Evolutionary conservation across 1,284 basidiomycete genomes (phyloP), one percentile per base, ranked within the genome.

Genomic region (Ustilago nuda): DNA sequence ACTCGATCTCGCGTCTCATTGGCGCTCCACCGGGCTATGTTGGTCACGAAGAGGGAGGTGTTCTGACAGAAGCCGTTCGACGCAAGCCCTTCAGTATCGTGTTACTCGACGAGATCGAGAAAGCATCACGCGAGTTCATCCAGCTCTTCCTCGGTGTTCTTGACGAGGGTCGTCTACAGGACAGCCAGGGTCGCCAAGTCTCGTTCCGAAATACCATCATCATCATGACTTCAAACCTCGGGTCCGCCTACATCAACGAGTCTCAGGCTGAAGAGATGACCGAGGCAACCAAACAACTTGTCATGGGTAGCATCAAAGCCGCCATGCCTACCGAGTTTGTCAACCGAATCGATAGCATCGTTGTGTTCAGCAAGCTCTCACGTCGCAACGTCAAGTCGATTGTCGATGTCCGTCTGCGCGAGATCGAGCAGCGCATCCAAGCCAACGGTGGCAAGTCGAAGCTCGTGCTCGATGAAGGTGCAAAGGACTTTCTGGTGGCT

Each of bases 41-140:
- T 19, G 96, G 95, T 2, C 94, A 91, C 89, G 93, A 73, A 87
- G 93, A 96, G 86, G 94, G 93, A 9, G 94, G 94, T 86, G 76
- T 88, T 69, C 84, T 90, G 19, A 89, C 89, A 52, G 87, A 87
- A 55, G 83, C 79, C n/a, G 82, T 87, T 23, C 79, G 86, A 32
- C 77, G 86, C 50, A 84, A 82, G 50, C 84, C 85, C 8, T 85
- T 83, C 73, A 82, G 80, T 57, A 81, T 83, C 30, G 81, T 87
- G 2, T 78, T 87, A 50, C 78, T 87, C 51, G 84, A 85, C 64
- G 84, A 85, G 76, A 83, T 85, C 45, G 84, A 85, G 72, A 90
- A 96, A 37, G 94, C 95, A 8, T 94, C 96, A 86, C 90, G 94
- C 36, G 94, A 94, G 27, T 97, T 98, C 81, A 94, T 98, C 85